phyloP scores from a whole-genome alignment of 2,329 filamentous ascomycete species.

The Nemania sp. region DNA sequence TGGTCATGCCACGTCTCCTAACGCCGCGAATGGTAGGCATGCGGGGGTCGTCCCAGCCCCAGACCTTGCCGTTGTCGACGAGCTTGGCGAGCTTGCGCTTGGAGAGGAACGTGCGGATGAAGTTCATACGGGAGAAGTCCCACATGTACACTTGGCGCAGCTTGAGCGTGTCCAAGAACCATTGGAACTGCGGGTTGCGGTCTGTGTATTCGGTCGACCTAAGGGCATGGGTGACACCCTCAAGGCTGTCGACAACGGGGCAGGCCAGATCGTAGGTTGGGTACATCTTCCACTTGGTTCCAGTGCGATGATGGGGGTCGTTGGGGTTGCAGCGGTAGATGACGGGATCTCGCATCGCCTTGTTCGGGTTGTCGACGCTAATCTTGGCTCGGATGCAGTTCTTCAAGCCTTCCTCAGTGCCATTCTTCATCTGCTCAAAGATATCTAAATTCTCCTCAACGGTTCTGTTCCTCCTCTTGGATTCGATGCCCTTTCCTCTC shows the following conservation, averaged over 20 bases:
- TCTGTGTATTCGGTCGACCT: constrained; percentile 90
- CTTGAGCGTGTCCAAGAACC: constrained; percentile 81
- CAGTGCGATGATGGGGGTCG: constrained; percentile 79
- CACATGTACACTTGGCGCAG: constrained; percentile 84
- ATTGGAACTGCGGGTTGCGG: constrained; percentile 87
- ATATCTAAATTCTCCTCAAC: constrained; percentile 86
- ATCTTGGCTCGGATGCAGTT: constrained; percentile 98
- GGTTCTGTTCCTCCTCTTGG: constrained; percentile 80
- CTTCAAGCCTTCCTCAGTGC: constrained; percentile 79
- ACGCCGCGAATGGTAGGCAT: constrained; percentile 89
- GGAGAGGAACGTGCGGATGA: constrained; percentile 83
- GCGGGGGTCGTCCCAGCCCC: constrained; percentile 87
- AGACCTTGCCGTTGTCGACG: constrained; percentile 79
- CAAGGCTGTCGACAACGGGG: constrained; percentile 82
- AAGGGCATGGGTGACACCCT: constrained; percentile 86
- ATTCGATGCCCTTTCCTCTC: constrained; percentile 85
- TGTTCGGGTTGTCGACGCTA: constrained; percentile 91
- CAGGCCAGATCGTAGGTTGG: constrained; percentile 90
- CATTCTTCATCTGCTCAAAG: constrained; percentile 94
- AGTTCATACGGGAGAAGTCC: constrained; percentile 88
- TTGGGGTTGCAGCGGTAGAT: constrained; percentile 91
- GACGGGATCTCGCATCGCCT: constrained; percentile 94
- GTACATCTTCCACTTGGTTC: constrained; percentile 84
- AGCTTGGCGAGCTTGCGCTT: constrained; percentile 90
- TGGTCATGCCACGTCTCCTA: constrained; percentile 80